Percentiles rank a stretch among this genome's conserved stretches.
Conservation (phyloP, 495 filamentous ascomycete species). For the Durotheca rogersii region DNA sequence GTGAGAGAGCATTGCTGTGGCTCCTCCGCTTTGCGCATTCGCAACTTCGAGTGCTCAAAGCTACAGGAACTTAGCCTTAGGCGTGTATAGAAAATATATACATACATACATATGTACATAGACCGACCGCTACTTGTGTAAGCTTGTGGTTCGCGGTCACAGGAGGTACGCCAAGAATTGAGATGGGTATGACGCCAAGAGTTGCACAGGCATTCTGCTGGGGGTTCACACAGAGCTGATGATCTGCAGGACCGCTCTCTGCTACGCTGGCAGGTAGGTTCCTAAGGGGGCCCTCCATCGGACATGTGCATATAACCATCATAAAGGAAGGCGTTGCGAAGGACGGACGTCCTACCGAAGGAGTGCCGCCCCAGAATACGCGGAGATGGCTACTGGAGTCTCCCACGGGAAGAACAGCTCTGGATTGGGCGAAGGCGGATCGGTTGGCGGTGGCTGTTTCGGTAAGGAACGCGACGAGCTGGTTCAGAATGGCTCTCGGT, state of each 20-base stretch:
- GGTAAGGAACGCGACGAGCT: background rate
- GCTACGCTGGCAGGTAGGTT: too few relatives aligned
- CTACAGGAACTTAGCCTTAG: background rate
- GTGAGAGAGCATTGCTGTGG: background rate
- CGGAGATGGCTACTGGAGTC: too few relatives aligned
- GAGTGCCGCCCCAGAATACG: too few relatives aligned
- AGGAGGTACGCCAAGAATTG: constrained; percentile 17
- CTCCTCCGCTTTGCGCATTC: background rate
- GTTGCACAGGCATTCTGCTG: constrained; percentile 9
- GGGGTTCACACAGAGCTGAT: constrained; percentile 5
- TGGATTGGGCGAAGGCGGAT: background rate
- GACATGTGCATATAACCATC: too few relatives aligned
- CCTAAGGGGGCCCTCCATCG: too few relatives aligned
- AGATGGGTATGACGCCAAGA: constrained; percentile 23
- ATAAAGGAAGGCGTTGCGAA: background rate
- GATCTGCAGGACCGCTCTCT: constrained; percentile 1
- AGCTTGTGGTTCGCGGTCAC: constrained; percentile 1
- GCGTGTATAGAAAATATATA: too few relatives aligned
- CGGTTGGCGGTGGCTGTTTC: background rate
- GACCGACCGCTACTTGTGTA: background rate
- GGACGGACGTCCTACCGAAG: background rate
- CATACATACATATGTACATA: background rate
- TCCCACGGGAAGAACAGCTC: background rate
- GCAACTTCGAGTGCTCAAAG: background rate
- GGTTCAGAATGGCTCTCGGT: too few relatives aligned